Evolutionary conservation across 441 rosid species (phyloP), one percentile per base, ranked within the genome.

Genomic region (Erodium trifolium): DNA sequence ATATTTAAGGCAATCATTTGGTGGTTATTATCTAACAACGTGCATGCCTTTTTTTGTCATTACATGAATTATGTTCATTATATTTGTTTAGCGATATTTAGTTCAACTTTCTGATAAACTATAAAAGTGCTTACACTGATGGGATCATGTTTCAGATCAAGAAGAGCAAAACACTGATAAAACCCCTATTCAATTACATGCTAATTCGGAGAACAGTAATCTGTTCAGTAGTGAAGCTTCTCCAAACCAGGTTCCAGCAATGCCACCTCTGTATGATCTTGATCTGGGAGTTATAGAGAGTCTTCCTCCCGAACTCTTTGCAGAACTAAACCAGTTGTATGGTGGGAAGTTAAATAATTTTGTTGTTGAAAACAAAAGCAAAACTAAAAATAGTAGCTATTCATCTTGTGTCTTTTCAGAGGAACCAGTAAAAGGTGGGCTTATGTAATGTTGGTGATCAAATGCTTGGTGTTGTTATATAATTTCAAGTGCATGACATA

Each of bases 231-330:
- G 65, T 35, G 79, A 81, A 65, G 73, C 72, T 59, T 43, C 64
- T 75, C 70, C 65, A 9, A 75, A 74, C 76, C 80, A 64, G 76
- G 72, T 65, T 70, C 67, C 80, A 64, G 82, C 79, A 39, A 80
- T 82, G 67, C 99, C 99, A 55, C 83, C 86, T 53, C 73, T 93
- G 73, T 75, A 80, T 69, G 78, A 88, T 72, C 96, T 93, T 67
- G 99, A 93, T 76, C 68, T 88, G 81, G 95, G 82, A 75, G 92
- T 93, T 67, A 72, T 93, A 69, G 82, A 86, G 81, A 82, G 82
- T 82, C 99, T 93, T 77, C 99, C 99, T 70, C 78, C 87, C 18
- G 97, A 91, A 70, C 78, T 93, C 57, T 80, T 91, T 71, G 76
- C 89, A 13, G 99, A 93, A 78, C 67, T 93, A 79, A 91, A 93